Evolutionary conservation across 2,329 filamentous ascomycete species (phyloP).

Genomic region (Penicillium janthinellum): DNA sequence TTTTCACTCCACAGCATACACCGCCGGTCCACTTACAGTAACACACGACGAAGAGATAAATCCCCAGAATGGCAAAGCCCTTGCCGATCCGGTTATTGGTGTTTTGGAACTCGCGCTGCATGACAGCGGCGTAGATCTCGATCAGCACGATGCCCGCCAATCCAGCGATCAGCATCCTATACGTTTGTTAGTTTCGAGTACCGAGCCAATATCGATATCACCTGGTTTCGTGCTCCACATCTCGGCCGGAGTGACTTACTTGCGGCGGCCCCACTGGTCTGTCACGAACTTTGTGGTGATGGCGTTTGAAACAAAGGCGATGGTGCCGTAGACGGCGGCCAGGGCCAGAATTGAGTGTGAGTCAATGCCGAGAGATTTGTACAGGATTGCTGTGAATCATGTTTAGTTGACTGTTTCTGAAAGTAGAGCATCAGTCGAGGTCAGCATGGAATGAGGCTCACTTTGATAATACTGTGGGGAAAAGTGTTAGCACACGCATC

Average conservation of each 20-base stretch:
- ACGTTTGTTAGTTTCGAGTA: neutral
- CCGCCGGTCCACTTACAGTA: conserved; percentile 49
- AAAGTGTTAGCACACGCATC: neutral
- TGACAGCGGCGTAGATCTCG: conserved; percentile 61
- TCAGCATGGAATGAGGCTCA: conserved; percentile 36
- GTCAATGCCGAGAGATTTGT: conserved; percentile 57
- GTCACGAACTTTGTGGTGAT: conserved; percentile 57
- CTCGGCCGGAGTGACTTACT: conserved; percentile 36
- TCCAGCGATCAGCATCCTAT: conserved; percentile 59
- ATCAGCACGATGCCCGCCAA: conserved; percentile 56
- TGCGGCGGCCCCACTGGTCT: conserved; percentile 62
- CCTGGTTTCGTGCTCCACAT: neutral
- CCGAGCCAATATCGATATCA: neutral
- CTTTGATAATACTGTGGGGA: conserved; percentile 35
- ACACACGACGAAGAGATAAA: conserved; percentile 59
- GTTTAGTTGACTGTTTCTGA: neutral
- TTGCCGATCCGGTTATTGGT: conserved; percentile 59
- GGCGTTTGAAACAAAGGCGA: conserved; percentile 54
- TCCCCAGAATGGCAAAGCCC: conserved; percentile 61
- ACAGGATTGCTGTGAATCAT: conserved; percentile 51
- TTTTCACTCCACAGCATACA: neutral
- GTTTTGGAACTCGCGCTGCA: conserved; percentile 60
- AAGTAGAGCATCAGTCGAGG: neutral
- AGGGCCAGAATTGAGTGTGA: conserved; percentile 55
- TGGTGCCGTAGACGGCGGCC: conserved; percentile 57